Percentiles rank a stretch among this genome's conserved stretches.
These are phyloP conservation scores for Russula sp. DNA, from an alignment of 768 basidiomycete species.

Conservation along the genomic window DNA sequence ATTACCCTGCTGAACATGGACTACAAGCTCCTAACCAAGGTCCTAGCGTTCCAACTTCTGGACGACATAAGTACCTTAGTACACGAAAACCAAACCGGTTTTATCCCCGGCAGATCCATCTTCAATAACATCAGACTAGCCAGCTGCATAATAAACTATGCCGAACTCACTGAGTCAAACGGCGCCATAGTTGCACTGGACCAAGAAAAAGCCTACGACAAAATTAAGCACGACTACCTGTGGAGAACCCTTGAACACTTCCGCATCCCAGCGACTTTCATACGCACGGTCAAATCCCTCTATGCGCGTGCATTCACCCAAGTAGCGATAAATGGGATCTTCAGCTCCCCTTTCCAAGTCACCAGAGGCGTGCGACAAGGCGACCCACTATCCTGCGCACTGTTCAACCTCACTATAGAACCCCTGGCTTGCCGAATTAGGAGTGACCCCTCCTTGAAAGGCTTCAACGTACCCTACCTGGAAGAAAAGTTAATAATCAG, in stretches of 20 bases:
- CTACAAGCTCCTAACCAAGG: constrained; percentile 29
- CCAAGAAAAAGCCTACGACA: constrained; percentile 17
- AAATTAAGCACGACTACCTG: constrained; percentile 16
- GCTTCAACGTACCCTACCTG: neutral
- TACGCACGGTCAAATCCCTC: neutral
- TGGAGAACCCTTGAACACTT: neutral
- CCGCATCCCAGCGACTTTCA: neutral
- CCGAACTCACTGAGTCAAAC: neutral
- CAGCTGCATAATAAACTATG: neutral
- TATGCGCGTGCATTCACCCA: neutral
- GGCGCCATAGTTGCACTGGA: neutral
- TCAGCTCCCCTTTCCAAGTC: neutral
- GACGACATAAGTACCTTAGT: neutral
- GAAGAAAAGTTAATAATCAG: neutral
- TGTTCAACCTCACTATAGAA: neutral
- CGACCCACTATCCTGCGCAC: neutral
- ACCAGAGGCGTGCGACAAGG: neutral
- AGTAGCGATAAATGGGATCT: neutral
- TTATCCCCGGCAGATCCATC: neutral
- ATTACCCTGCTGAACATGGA: constrained; percentile 28
- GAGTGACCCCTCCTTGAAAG: neutral
- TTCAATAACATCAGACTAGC: neutral
- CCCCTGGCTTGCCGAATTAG: neutral
- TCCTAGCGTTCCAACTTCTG: neutral
- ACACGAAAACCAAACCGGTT: neutral